phyloP scores from a whole-genome alignment of 1,284 basidiomycete species.

The Neolentinus lepideus region DNA sequence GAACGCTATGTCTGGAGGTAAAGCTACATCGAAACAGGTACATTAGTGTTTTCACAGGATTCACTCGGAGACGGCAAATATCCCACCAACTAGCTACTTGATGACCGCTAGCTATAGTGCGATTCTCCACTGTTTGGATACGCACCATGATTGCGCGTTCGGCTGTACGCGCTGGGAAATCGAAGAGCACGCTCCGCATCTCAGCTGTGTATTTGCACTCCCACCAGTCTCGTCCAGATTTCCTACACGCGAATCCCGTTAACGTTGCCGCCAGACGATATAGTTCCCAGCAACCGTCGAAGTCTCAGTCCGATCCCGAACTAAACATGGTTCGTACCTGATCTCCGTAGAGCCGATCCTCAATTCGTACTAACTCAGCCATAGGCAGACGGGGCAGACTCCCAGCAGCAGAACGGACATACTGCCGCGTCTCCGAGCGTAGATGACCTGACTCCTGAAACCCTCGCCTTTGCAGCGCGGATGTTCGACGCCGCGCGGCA shows the following conservation, averaged over 20 bases:
- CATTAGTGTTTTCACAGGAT: no score
- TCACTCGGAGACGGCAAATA: no score
- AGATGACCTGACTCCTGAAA: constrained; percentile 31
- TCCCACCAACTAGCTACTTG: no score
- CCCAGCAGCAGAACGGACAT: not conserved
- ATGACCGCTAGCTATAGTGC: no score
- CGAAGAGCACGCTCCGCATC: not conserved
- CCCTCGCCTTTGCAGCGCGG: constrained; percentile 63
- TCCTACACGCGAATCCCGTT: no score
- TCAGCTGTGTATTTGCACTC: not conserved
- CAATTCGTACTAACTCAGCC: not conserved
- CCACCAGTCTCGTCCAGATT: not conserved
- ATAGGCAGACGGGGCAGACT: not conserved
- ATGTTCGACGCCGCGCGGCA: constrained; percentile 74
- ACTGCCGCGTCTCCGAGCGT: not conserved
- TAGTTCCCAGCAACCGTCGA: not conserved
- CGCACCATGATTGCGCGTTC: not conserved
- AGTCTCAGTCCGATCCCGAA: not conserved
- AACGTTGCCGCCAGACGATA: not conserved
- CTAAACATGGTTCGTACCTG: not conserved
- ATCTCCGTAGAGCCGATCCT: not conserved
- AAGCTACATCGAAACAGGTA: no score
- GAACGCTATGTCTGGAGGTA: no score
- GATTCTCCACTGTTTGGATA: not conserved
- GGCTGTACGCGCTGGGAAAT: not conserved